phyloP scores from a whole-genome alignment of 192 early-diverging fungal genomes.

The Backusella macrospora region DNA sequence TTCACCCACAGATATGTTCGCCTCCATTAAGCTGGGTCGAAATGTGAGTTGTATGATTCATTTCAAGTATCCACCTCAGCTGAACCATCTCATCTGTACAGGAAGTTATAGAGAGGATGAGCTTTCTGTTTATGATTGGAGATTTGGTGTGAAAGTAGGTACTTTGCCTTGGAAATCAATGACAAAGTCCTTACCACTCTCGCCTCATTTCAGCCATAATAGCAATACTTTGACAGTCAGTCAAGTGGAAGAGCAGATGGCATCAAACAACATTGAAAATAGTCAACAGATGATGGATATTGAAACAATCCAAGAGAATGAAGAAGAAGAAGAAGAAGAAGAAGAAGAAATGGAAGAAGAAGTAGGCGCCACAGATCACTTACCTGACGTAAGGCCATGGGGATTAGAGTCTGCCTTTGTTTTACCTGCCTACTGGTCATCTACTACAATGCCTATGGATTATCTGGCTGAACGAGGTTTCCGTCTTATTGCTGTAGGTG shows the following conservation, averaged over 20 bases:
- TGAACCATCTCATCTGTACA: slow-evolving; percentile 35
- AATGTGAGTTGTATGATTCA: slow-evolving; percentile 34
- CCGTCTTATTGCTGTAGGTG: slow-evolving; percentile 33
- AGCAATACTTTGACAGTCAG: not conserved
- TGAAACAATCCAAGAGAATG: not conserved
- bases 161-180: slow-evolving; percentile 30
- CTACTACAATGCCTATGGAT: not conserved
- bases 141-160: slow-evolving; percentile 36
- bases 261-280: too few species aligned
- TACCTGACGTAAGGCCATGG: slow-evolving; percentile 24
- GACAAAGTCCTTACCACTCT: not conserved
- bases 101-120: slow-evolving; percentile 32
- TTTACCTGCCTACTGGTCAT: slow-evolving; percentile 14
- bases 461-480: slow-evolving; percentile 25
- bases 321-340: not conserved
- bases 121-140: slow-evolving; percentile 39
- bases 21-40: slow-evolving; percentile 14
- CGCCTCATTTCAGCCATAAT: not conserved
- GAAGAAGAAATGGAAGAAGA: not conserved
- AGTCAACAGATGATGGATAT: not conserved
- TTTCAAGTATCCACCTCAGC: slow-evolving; percentile 29
- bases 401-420: slow-evolving; percentile 34
- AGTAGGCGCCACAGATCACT: not conserved
- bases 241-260: not conserved
- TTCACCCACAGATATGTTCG: slow-evolving; percentile 5